phyloP scores from a whole-genome alignment of 306 rosid genomes.

The Herpetospermum pedunculosum region DNA sequence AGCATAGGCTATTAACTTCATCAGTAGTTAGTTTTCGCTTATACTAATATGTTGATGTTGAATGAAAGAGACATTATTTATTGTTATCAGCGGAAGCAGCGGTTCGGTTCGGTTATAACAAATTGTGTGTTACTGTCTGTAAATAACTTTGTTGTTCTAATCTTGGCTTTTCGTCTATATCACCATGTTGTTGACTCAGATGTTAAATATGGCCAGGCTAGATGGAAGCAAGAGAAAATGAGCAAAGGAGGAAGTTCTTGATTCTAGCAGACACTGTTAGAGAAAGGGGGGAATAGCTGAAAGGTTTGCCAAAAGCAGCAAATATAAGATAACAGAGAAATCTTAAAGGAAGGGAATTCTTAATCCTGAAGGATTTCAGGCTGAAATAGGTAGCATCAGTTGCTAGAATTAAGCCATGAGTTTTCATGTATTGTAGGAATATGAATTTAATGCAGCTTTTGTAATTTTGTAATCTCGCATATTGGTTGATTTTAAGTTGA shows the following conservation, averaged over 20 bases:
- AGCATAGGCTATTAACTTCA: neutral
- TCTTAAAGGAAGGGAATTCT: neutral
- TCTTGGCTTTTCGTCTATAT: neutral
- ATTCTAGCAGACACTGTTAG: neutral
- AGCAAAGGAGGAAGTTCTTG: neutral
- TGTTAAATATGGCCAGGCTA: neutral
- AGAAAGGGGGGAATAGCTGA: neutral
- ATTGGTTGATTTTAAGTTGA: neutral
- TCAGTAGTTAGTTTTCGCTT: neutral
- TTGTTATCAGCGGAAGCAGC: neutral
- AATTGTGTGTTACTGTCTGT: neutral
- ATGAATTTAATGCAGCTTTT: neutral
- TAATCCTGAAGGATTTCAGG: neutral
- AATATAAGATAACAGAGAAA: neutral
- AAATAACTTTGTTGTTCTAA: neutral
- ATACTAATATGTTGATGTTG: neutral
- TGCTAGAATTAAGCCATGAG: neutral
- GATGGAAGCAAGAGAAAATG: neutral
- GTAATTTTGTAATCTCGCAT: neutral
- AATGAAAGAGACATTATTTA: neutral
- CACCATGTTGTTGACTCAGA: neutral
- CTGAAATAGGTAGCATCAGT: neutral
- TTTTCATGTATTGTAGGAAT: neutral
- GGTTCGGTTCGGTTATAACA: neutral
- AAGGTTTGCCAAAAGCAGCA: neutral